Evolutionary conservation across 2,329 filamentous ascomycete genomes (phyloP).

Genomic region (Saccharata proteae): DNA sequence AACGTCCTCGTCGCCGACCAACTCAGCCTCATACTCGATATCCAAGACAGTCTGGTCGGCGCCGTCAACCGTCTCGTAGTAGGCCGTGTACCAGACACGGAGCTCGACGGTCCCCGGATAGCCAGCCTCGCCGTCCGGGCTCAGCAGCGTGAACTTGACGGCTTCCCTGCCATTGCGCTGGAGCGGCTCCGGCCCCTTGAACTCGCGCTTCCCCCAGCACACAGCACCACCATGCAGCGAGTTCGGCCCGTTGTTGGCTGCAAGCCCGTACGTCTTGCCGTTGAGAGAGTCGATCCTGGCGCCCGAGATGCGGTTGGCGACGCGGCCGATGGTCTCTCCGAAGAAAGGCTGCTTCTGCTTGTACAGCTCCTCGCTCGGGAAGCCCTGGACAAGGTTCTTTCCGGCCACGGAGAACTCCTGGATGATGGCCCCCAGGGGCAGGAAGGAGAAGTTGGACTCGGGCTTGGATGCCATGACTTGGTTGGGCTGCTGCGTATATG

Average conservation of each 20-base stretch:
- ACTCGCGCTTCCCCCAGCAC: slow-evolving; percentile 74
- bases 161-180: slow-evolving; percentile 33
- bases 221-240: slow-evolving; percentile 41
- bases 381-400: slow-evolving; percentile 79
- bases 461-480: slow-evolving; percentile 3
- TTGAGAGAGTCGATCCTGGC: slow-evolving; percentile 65
- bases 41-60: slow-evolving; percentile 59
- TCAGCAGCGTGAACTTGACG: slow-evolving; percentile 42
- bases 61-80: slow-evolving; percentile 50
- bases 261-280: slow-evolving; percentile 54
- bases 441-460: slow-evolving; percentile 33
- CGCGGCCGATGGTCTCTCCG: slow-evolving; percentile 81
- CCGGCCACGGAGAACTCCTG: slow-evolving; percentile 68
- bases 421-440: slow-evolving; percentile 67
- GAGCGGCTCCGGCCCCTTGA: slow-evolving; percentile 55
- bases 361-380: slow-evolving; percentile 66
- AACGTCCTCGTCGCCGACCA: slow-evolving; percentile 55
- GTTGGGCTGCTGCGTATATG: not conserved
- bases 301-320: slow-evolving; percentile 66
- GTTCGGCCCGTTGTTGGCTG: slow-evolving; percentile 67
- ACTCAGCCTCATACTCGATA: slow-evolving; percentile 81
- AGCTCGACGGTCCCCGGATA: slow-evolving; percentile 78
- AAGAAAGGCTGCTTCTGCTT: slow-evolving; percentile 66
- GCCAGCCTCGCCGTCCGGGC: slow-evolving; percentile 74
- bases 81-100: slow-evolving; percentile 65